phyloP scores from a whole-genome alignment of 169 alveolate species.

The Neospora caninum region DNA sequence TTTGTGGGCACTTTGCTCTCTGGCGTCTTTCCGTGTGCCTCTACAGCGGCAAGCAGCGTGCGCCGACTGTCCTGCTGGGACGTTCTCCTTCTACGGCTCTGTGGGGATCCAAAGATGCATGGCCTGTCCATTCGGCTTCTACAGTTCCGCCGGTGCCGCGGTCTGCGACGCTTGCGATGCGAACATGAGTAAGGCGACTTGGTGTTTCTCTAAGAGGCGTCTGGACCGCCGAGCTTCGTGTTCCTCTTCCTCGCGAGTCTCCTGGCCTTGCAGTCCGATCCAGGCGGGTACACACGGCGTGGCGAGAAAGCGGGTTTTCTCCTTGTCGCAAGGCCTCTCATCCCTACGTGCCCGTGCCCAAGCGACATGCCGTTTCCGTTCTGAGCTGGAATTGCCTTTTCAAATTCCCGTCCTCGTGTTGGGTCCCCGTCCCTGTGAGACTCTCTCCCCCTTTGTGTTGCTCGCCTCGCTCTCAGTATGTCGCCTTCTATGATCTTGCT shows the following conservation, averaged over 20 bases:
- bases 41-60: background rate
- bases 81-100: conserved; percentile 4
- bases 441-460: background rate
- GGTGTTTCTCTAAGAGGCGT: too few relatives aligned
- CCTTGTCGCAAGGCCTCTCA: too few relatives aligned
- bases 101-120: conserved; percentile 10
- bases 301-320: too few relatives aligned
- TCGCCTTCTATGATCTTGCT: background rate
- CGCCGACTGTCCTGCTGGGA: background rate
- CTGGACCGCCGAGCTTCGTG: too few relatives aligned
- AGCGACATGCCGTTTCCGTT: too few relatives aligned
- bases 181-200: background rate
- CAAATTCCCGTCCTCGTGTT: too few relatives aligned
- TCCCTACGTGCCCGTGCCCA: too few relatives aligned
- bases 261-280: too few relatives aligned
- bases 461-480: background rate
- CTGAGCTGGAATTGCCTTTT: too few relatives aligned
- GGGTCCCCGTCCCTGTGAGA: too few relatives aligned
- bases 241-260: too few relatives aligned
- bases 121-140: background rate
- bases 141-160: background rate
- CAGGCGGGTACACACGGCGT: too few relatives aligned
- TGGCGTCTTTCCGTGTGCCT: background rate
- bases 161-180: background rate
- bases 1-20: background rate